Evolutionary conservation across 1,284 basidiomycete genomes (phyloP), one percentile per base, ranked within the genome.

Genomic region (Filobasidium uniguttulatum): DNA sequence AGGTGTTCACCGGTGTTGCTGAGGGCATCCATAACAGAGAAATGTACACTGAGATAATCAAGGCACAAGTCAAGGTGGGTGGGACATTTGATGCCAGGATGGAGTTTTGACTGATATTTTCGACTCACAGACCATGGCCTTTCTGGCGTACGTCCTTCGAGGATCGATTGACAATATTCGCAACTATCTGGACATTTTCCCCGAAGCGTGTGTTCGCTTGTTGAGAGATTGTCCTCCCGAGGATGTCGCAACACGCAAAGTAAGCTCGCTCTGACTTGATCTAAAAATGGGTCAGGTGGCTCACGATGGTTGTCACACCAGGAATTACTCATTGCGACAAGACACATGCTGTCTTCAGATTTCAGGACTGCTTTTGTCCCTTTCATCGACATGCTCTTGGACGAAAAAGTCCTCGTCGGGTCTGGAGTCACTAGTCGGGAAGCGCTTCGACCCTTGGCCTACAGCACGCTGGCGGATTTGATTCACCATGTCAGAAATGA

Each of bases 221-320:
- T 75, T 98, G 47, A 85, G 96, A 63, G 93, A 99, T 65, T 91
- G 90, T 60, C 93, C 94, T 19, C 77, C 84, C 0, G 87, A 85
- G 62, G 82, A 83, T 6, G 82, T 88, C n/a, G 73, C 79, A 15
- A 78, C 84, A 12, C 75, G 88, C 65, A 86, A 85, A 26, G 40
- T 43, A 7, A 43, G 31, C n/a, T 33, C 31, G 31, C 31, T 10
- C 25, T 43, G n/a, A n/a, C n/a, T n/a, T n/a, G n/a, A 73, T 85
- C 80, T 49, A 51, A 65, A 45, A n/a, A n/a, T n/a, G n/a, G n/a
- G 17, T 41, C 28, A 14, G 28, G 31, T 34, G 10, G 26, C 45
- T 35, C 37, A 35, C 5, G 28, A 20, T 20, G 17, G 10, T 35
- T 19, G 14, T 40, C 17, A 6, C 37, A 28, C 12, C 40, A 43